Conservation (phyloP, 2,329 filamentous ascomycete genomes). For the Pseudocercospora macadamiae region DNA sequence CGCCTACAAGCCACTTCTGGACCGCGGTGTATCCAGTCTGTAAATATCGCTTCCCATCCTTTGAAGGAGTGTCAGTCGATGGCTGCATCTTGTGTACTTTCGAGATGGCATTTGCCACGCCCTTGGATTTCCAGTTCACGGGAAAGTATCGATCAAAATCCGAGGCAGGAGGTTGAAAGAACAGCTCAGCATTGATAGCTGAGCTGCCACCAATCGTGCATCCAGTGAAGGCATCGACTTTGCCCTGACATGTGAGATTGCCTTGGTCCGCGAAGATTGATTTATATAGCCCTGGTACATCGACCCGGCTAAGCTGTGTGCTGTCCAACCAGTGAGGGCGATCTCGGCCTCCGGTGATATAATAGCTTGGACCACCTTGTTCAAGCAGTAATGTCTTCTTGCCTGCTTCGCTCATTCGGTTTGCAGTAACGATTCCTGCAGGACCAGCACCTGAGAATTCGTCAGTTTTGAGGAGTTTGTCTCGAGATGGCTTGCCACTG, state of each 20-base stretch:
- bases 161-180: slow-evolving; percentile 60
- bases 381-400: slow-evolving; percentile 58
- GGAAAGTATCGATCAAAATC: slow-evolving; percentile 64
- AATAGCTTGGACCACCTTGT: slow-evolving; percentile 50
- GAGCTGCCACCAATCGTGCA: slow-evolving; percentile 62
- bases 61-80: slow-evolving; percentile 62
- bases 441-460: slow-evolving; percentile 47
- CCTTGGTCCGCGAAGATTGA: slow-evolving; percentile 51
- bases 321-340: slow-evolving; percentile 54
- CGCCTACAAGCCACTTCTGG: slow-evolving; percentile 55
- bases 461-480: neutral
- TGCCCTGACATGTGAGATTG: slow-evolving; percentile 47
- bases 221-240: slow-evolving; percentile 45
- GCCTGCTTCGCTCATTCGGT: slow-evolving; percentile 55
- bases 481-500: neutral
- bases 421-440: slow-evolving; percentile 57
- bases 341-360: slow-evolving; percentile 43
- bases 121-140: slow-evolving; percentile 54
- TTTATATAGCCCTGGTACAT: slow-evolving; percentile 58
- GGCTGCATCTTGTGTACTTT: slow-evolving; percentile 51
- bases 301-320: slow-evolving; percentile 55
- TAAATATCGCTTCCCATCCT: slow-evolving; percentile 59
- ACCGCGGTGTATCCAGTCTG: slow-evolving; percentile 54
- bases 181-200: slow-evolving; percentile 64
- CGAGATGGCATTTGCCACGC: slow-evolving; percentile 52